These are phyloP conservation scores for Trametes cubensis DNA, from an alignment of 768 basidiomycete species.

Conservation along the genomic window DNA sequence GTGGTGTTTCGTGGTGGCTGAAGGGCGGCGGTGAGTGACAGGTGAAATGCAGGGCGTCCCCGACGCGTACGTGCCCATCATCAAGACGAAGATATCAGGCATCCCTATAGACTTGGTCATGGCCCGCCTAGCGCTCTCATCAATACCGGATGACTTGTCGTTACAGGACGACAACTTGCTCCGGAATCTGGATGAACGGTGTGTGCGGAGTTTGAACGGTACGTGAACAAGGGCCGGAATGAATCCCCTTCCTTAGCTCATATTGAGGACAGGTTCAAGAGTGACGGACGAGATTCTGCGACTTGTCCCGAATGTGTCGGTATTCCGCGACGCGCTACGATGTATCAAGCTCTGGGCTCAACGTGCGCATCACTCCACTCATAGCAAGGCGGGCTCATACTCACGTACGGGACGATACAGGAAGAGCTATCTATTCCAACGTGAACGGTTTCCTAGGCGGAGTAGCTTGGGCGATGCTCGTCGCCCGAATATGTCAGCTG, in stretches of 20 bases:
- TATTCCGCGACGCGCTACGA: constrained; percentile 92
- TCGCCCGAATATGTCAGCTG: constrained; percentile 98
- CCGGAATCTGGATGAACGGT: constrained; percentile 90
- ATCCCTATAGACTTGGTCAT: constrained; percentile 94
- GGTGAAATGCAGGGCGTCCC: constrained; percentile 77
- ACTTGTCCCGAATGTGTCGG: constrained; percentile 90
- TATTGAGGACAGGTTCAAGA: constrained; percentile 73
- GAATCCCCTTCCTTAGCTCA: constrained; percentile 5
- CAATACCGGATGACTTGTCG: constrained; percentile 90
- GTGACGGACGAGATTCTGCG: constrained; percentile 96
- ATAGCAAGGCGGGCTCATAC: not conserved
- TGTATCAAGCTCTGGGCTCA: constrained; percentile 99
- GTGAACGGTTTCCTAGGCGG: constrained; percentile 97
- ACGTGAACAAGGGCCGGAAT: constrained; percentile 14
- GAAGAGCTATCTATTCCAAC: constrained; percentile 96
- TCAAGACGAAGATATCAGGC: constrained; percentile 88
- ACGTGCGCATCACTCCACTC: constrained; percentile 53
- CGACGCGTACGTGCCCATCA: constrained; percentile 94
- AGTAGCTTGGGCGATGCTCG: constrained; percentile 98
- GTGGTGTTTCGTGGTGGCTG: not conserved
- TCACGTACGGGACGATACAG: constrained; percentile 42
- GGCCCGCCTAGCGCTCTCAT: constrained; percentile 82
- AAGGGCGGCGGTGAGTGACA: constrained; percentile 11
- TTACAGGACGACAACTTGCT: constrained; percentile 90
- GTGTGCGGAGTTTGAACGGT: constrained; percentile 94